phyloP scores from a whole-genome alignment of 345 rosid genomes.

The Eucalyptus sp. region DNA sequence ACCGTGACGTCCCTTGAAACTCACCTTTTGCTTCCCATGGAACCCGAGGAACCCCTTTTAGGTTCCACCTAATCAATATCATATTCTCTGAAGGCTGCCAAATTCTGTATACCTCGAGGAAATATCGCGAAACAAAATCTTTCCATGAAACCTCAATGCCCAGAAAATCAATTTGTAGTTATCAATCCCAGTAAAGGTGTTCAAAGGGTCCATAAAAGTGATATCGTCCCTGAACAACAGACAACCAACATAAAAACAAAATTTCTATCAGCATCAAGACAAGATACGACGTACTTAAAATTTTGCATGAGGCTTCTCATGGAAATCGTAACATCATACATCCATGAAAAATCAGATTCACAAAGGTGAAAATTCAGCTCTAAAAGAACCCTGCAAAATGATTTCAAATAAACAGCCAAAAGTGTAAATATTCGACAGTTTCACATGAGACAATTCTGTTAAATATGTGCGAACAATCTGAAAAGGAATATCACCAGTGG shows the following conservation, averaged over 20 bases:
- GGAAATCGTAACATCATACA: neutral
- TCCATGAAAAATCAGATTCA: neutral
- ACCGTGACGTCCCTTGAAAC: conserved; percentile 86
- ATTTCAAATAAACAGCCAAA: neutral
- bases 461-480: neutral
- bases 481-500: neutral
- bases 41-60: conserved; percentile 80
- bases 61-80: conserved; percentile 86
- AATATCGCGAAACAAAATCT: conserved; percentile 65
- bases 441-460: neutral
- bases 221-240: conserved; percentile 61
- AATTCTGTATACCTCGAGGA: conserved; percentile 71
- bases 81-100: conserved; percentile 99
- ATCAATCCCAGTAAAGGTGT: conserved; percentile 72
- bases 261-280: neutral
- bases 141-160: conserved; percentile 91
- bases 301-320: neutral
- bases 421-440: neutral
- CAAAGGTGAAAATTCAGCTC: neutral
- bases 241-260: neutral
- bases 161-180: conserved; percentile 81
- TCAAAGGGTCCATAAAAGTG: conserved; percentile 66
- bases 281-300: neutral
- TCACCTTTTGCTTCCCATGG: conserved; percentile 97
- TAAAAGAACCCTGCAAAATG: neutral